phyloP scores from a whole-genome alignment of 176 grass and related monocot species.

The Chloris gayana region DNA sequence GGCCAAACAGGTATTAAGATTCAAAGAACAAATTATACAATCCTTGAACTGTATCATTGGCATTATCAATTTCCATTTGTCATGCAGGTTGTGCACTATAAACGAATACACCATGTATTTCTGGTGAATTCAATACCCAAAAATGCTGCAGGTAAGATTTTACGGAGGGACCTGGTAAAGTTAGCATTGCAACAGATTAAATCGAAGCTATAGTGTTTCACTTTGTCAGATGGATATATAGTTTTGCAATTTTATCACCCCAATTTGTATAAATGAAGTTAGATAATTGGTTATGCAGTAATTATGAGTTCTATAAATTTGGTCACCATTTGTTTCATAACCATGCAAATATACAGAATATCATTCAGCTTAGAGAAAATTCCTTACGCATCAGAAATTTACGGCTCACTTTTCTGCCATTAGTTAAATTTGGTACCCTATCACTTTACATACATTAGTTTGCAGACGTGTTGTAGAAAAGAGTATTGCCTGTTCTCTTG shows the following conservation, averaged over 20 bases:
- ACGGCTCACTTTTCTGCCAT: too few species aligned
- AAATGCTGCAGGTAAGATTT: slow-evolving; percentile 56
- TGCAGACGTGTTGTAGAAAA: too few species aligned
- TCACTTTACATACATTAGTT: too few species aligned
- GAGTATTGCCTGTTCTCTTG: too few species aligned
- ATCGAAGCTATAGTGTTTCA: slow-evolving; percentile 35
- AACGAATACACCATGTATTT: slow-evolving; percentile 50
- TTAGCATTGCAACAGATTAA: slow-evolving; percentile 28
- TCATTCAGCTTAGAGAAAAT: too few species aligned
- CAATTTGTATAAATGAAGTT: background rate
- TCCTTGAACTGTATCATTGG: background rate
- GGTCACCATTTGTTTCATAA: background rate
- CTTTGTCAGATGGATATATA: background rate
- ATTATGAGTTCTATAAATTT: background rate
- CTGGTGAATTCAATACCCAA: slow-evolving; percentile 50
- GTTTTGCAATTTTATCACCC: background rate
- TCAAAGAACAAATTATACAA: background rate
- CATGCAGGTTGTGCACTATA: slow-evolving; percentile 56
- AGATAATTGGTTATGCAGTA: background rate
- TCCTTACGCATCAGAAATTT: too few species aligned
- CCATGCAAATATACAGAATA: background rate
- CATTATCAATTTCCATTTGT: background rate
- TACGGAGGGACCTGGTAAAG: slow-evolving; percentile 49
- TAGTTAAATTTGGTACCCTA: too few species aligned
- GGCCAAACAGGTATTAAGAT: slow-evolving; percentile 35